Percentiles rank a stretch among this genome's conserved stretches.
These are phyloP conservation scores for Torulaspora franciscae DNA, from an alignment of 805 yeast species.

Conservation along the genomic window DNA sequence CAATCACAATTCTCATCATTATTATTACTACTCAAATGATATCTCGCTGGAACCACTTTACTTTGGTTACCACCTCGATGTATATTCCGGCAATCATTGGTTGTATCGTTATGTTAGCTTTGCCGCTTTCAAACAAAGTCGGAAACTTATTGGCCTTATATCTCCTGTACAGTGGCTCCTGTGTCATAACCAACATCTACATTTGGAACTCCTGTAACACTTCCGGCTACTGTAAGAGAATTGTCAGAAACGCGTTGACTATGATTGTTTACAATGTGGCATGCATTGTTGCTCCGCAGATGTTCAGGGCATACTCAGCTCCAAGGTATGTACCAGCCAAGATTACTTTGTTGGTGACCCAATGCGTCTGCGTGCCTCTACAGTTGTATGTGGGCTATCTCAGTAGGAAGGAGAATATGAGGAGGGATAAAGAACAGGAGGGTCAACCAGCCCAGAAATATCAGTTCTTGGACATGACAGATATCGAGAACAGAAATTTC, in stretches of 20 bases:
- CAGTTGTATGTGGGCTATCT: slow-evolving; percentile 42
- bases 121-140: slow-evolving; percentile 35
- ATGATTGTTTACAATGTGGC: slow-evolving; percentile 58
- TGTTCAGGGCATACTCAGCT: slow-evolving; percentile 47
- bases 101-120: slow-evolving; percentile 41
- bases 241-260: slow-evolving; percentile 49
- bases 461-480: slow-evolving; percentile 55
- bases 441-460: slow-evolving; percentile 35
- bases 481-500: slow-evolving; percentile 52
- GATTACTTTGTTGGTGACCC: slow-evolving; percentile 49
- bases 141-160: slow-evolving; percentile 50
- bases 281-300: slow-evolving; percentile 59
- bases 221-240: slow-evolving; percentile 56
- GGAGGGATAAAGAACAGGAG: slow-evolving; percentile 42
- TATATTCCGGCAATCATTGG: slow-evolving; percentile 49
- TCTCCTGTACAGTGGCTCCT: slow-evolving; percentile 50
- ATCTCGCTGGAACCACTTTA: slow-evolving; percentile 36
- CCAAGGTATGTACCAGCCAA: slow-evolving; percentile 57
- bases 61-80: slow-evolving; percentile 38
- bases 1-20: slow-evolving; percentile 41
- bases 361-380: slow-evolving; percentile 43
- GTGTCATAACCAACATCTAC: slow-evolving; percentile 53
- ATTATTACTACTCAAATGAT: slow-evolving; percentile 39
- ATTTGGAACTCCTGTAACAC: slow-evolving; percentile 61
- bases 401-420: slow-evolving; percentile 46